phyloP scores from a whole-genome alignment of 805 yeast genomes.

The Schwanniomyces pseudopolymorphus region DNA sequence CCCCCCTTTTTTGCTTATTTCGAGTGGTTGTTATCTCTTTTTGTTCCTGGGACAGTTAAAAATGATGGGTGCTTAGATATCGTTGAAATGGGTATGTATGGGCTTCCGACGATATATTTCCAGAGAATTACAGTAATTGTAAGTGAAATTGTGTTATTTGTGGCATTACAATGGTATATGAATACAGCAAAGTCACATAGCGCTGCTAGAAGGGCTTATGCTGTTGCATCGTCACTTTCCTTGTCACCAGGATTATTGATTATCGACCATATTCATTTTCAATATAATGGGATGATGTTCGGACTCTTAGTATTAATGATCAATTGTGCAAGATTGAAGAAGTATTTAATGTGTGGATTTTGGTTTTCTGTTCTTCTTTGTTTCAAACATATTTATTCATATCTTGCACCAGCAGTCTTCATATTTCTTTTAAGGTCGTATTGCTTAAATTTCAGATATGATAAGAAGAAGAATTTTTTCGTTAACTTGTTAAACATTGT shows the following conservation, averaged over 20 bases:
- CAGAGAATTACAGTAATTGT: slow-evolving; percentile 80
- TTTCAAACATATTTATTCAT: slow-evolving; percentile 91
- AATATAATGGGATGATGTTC: slow-evolving; percentile 91
- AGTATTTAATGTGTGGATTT: slow-evolving; percentile 59
- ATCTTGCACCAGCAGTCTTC: slow-evolving; percentile 92
- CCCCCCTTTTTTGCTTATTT: slow-evolving; percentile 98
- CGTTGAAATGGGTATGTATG: slow-evolving; percentile 62
- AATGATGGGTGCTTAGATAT: slow-evolving; percentile 79
- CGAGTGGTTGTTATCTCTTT: slow-evolving; percentile 74
- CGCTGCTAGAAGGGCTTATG: slow-evolving; percentile 56
- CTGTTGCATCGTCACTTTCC: slow-evolving; percentile 77
- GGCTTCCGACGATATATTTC: slow-evolving; percentile 76
- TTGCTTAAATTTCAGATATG: slow-evolving; percentile 49
- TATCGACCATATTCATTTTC: slow-evolving; percentile 95
- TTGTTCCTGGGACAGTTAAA: slow-evolving; percentile 63
- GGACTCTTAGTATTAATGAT: slow-evolving; percentile 77
- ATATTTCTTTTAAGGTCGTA: slow-evolving; percentile 73
- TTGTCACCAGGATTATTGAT: slow-evolving; percentile 88
- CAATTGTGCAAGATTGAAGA: slow-evolving; percentile 61
- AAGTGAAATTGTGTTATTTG: slow-evolving; percentile 70
- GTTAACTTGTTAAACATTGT: slow-evolving; percentile 35
- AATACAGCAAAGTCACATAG: slow-evolving; percentile 39
- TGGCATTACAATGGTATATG: slow-evolving; percentile 70
- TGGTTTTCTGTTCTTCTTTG: slow-evolving; percentile 78
- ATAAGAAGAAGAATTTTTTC: slow-evolving; percentile 19